Percentiles rank a stretch among this genome's conserved stretches.
Conservation (phyloP, 1,284 basidiomycete genomes). For the Malassezia yamatoensis region DNA sequence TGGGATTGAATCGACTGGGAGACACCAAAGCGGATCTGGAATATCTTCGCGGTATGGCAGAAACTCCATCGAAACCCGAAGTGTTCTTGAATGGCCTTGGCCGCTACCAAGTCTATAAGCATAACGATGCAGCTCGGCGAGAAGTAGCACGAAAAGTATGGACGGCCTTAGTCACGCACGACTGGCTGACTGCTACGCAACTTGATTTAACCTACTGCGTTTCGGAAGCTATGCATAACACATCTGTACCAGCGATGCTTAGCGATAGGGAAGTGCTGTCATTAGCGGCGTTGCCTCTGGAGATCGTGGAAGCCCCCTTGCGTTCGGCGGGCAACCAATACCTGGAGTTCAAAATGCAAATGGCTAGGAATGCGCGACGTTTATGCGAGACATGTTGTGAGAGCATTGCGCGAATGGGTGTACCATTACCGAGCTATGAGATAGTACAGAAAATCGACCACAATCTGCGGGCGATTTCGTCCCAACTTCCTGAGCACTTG, state of each 20-base stretch:
- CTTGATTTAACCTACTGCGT: constrained; percentile 1
- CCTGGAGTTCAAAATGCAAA: background rate
- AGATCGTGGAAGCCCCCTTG: background rate
- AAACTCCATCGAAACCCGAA: no score
- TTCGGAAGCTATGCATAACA: constrained; percentile 2
- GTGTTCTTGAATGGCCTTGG: background rate
- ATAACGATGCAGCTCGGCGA: background rate
- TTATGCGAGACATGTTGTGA: no score
- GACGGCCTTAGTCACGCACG: background rate
- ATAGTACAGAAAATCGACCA: background rate
- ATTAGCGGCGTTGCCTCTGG: background rate
- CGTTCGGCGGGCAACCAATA: background rate
- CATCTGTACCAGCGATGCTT: background rate
- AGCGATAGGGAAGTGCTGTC: constrained; percentile 3
- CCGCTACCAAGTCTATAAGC: background rate
- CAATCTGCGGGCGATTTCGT: background rate
- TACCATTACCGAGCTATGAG: background rate
- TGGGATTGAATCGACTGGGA: constrained; percentile 4
- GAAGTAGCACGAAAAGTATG: constrained; percentile 5
- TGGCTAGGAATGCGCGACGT: background rate
- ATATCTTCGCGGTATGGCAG: no score
- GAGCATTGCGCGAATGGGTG: background rate
- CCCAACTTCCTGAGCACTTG: background rate
- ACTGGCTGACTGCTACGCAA: constrained; percentile 1
- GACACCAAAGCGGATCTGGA: background rate